Base-by-base conservation (phyloP, 108 stramenopile genomes). In the Nannochloropsis gaditana region DNA sequence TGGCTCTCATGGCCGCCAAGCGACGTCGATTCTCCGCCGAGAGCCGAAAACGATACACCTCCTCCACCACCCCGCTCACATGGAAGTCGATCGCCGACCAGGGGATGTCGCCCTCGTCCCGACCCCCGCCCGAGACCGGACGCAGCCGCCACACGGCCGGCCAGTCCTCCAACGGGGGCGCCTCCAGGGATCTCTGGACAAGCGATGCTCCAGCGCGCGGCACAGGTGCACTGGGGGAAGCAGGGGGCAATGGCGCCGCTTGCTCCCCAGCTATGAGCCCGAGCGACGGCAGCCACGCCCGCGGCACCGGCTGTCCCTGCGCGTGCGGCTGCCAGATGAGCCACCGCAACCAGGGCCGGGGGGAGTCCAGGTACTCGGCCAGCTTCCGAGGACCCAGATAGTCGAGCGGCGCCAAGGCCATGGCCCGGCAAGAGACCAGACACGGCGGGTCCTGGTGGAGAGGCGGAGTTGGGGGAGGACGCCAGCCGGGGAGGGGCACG, bases 81-180 rank as follows among this genome's bases (percentile, higher is more conserved):
- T 73, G 59, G 59, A 73, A 73, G 59, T 73, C 59, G n/a, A 73
- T 73, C n/a, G 59, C 59, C 15, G 59, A 73, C 59, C 59, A 73
- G 2, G 59, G 59, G 4, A 73, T 73, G 6, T 73, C 59, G 4
- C 8, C 59, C 59, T 73, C 59, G 59, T 73, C n/a, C n/a, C n/a
- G 19, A 15, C 59, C 59, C 31, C 31, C 31, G 59, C 59, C 59
- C 59, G 59, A 73, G 15, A n/a, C 59, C 8, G n/a, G 4, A 73
- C n/a, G 15, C 8, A 73, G n/a, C 59, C 59, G 59, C 59, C 59
- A 73, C 19, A 73, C 59, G 2, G 59, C 59, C 8, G 59, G 59
- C 59, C 59, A 73, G 59, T 73, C n/a, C n/a, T 73, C 59, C 59
- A 73, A 73, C 19, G 59, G 59, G n/a, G 59, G 59, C 15, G 59